phyloP scores from a whole-genome alignment of 192 early-diverging fungal species.

The Diversispora epigaea region DNA sequence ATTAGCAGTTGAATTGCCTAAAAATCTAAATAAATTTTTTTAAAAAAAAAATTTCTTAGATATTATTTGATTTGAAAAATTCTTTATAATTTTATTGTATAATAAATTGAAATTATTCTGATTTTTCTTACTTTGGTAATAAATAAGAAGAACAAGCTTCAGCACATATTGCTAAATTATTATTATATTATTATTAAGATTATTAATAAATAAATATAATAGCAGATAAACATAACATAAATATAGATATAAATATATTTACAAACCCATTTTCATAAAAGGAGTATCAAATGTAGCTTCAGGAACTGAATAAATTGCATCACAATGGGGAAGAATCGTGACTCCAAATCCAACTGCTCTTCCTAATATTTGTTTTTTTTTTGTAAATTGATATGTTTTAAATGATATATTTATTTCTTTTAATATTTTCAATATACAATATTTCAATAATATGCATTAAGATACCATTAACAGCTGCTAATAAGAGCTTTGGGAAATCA shows the following conservation, averaged over 20 bases:
- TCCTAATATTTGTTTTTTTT: constrained; percentile 35
- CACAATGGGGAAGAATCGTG: constrained; percentile 66
- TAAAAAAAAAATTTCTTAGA: not conserved
- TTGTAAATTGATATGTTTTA: no score
- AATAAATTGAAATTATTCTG: not conserved
- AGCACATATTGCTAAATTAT: constrained; percentile 57
- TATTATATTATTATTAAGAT: not conserved
- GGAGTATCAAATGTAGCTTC: constrained; percentile 70
- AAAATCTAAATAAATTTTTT: constrained; percentile 48
- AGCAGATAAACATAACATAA: not conserved
- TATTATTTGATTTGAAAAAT: no score
- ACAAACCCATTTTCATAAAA: constrained; percentile 67
- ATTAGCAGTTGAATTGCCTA: constrained; percentile 65
- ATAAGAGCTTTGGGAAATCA: no score
- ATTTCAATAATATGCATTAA: no score
- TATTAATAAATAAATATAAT: not conserved
- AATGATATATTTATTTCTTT: no score
- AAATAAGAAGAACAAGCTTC: constrained; percentile 70
- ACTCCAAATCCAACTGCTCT: constrained; percentile 69
- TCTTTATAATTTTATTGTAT: not conserved
- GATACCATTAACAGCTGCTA: no score
- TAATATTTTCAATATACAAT: no score
- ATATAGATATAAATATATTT: not conserved
- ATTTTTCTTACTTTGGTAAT: constrained; percentile 53
- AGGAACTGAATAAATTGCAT: constrained; percentile 64